These are phyloP conservation scores for Lycium barbarum DNA, from an alignment of 257 asterid species.

Conservation along the genomic window DNA sequence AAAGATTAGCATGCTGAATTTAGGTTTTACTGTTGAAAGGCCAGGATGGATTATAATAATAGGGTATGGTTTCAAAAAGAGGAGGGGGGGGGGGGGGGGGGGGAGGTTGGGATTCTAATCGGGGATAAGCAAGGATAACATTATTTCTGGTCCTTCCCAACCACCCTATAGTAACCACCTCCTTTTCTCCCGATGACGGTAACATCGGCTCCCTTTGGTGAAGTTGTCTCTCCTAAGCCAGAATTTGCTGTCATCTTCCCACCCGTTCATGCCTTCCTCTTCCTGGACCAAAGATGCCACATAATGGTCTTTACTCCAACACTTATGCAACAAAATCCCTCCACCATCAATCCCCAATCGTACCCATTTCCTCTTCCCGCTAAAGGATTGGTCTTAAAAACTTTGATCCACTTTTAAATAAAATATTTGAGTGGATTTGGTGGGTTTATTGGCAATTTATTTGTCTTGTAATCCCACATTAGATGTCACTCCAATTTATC, in stretches of 20 bases:
- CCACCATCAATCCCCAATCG: neutral
- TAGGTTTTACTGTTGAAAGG: neutral
- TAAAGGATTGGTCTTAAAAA: neutral
- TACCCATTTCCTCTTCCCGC: neutral
- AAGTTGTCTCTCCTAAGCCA: neutral
- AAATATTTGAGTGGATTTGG: neutral
- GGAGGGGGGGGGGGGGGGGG: neutral
- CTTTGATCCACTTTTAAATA: neutral
- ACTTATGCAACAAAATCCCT: neutral
- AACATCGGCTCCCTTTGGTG: neutral
- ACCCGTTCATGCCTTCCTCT: neutral
- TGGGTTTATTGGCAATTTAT: neutral
- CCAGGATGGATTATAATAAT: neutral
- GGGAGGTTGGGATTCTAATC: neutral
- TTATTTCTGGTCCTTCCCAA: neutral
- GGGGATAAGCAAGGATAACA: neutral
- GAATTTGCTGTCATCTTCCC: neutral
- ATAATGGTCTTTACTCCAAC: neutral
- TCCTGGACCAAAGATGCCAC: neutral
- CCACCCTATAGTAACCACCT: neutral
- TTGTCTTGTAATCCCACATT: constrained; percentile 1
- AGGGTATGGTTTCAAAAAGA: neutral
- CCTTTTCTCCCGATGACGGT: neutral
- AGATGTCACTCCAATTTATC: neutral
- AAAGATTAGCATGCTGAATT: neutral